phyloP scores from a whole-genome alignment of 139 green algal genomes.

The Desmodesmus armatus region DNA sequence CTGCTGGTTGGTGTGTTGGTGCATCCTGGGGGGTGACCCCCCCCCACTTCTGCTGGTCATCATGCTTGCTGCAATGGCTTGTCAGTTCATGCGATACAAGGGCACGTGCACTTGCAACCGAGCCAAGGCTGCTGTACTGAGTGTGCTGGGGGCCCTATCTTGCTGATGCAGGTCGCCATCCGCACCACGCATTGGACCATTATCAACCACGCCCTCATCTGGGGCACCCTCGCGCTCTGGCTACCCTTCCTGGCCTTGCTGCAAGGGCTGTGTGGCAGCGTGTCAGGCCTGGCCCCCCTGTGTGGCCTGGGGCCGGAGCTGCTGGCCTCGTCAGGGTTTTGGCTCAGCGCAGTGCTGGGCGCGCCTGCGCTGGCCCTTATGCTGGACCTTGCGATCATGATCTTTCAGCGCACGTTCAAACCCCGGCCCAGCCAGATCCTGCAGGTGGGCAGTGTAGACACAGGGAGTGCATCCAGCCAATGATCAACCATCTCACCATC shows the following conservation, averaged over 20 bases:
- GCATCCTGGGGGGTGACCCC: no score
- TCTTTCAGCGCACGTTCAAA: slow-evolving; percentile 53
- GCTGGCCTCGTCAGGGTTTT: slow-evolving; percentile 31
- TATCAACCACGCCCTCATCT: slow-evolving; percentile 44
- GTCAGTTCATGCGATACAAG: not conserved
- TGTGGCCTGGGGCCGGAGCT: slow-evolving; percentile 37
- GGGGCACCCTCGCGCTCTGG: slow-evolving; percentile 35
- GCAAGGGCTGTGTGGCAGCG: not conserved
- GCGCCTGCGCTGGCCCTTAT: slow-evolving; percentile 60
- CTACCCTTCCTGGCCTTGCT: slow-evolving; percentile 31
- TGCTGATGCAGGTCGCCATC: slow-evolving; percentile 39
- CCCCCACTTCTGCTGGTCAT: not conserved
- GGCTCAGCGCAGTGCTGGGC: slow-evolving; percentile 43
- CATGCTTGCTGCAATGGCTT: not conserved
- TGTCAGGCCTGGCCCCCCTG: slow-evolving; percentile 18
- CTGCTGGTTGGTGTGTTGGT: not conserved
- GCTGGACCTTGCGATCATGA: slow-evolving; percentile 50
- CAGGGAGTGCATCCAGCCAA: no score
- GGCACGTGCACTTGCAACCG: not conserved
- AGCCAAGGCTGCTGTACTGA: not conserved
- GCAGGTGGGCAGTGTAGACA: slow-evolving; percentile 49
- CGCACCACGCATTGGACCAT: slow-evolving; percentile 45
- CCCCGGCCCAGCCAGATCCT: slow-evolving; percentile 56
- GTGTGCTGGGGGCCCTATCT: not conserved
- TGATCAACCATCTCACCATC: no score